Conservation (phyloP, 2,329 filamentous ascomycete genomes). For the Fusarium sambucinum region DNA sequence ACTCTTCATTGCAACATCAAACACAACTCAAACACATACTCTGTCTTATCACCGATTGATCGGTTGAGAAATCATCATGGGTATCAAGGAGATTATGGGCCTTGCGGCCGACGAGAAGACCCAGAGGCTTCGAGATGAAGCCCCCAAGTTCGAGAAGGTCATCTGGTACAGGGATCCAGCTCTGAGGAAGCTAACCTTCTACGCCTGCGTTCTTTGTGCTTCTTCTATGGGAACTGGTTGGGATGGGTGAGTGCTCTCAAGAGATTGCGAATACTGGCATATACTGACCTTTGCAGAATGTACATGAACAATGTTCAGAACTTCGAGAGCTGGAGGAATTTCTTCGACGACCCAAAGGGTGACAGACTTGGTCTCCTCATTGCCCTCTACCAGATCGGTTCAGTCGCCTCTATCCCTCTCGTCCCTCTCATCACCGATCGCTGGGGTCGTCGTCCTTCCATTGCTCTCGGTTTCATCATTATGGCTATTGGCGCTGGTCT, state of each 20-base stretch:
- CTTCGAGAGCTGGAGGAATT: constrained; percentile 65
- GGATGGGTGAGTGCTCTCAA: constrained; percentile 56
- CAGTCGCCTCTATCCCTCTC: constrained; percentile 61
- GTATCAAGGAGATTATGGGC: constrained; percentile 31
- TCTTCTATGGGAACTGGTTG: constrained; percentile 36
- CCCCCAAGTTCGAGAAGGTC: constrained; percentile 66
- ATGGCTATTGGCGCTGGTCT: constrained; percentile 54
- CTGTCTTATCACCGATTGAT: neutral
- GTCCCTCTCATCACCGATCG: constrained; percentile 60
- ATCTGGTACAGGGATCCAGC: constrained; percentile 68
- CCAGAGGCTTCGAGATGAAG: constrained; percentile 53
- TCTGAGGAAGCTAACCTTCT: constrained; percentile 65
- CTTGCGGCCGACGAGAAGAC: constrained; percentile 30
- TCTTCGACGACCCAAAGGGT: constrained; percentile 54
- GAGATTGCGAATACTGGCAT: constrained; percentile 61
- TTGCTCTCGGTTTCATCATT: constrained; percentile 58
- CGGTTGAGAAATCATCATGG: constrained; percentile 15
- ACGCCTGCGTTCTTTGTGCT: constrained; percentile 21
- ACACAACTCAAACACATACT: neutral
- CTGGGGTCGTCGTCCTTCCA: constrained; percentile 58
- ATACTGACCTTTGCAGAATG: constrained; percentile 68
- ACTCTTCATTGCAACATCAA: constrained; percentile 5
- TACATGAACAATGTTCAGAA: constrained; percentile 59
- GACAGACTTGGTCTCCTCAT: constrained; percentile 62
- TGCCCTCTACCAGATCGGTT: constrained; percentile 65